Evolutionary conservation across 2,329 filamentous ascomycete genomes (phyloP).

Genomic region (Hansfordia pulvinata): DNA sequence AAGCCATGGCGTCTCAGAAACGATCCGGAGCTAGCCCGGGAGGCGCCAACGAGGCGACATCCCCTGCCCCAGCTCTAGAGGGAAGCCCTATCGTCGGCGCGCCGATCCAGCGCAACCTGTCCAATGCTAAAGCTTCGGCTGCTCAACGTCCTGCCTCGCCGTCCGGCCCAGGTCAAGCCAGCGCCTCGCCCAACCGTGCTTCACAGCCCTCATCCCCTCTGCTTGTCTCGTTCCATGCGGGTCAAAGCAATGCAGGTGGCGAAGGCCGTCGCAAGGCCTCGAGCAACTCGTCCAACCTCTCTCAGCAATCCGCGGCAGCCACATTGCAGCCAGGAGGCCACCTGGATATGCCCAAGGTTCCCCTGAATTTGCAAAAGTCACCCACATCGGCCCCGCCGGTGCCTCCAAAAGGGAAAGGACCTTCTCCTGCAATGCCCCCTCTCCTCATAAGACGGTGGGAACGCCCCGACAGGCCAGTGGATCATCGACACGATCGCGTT

Average conservation of each 20-base stretch:
- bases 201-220: constrained; percentile 75
- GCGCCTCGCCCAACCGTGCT: constrained; percentile 73
- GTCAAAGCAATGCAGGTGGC: constrained; percentile 63
- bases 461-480: constrained; percentile 49
- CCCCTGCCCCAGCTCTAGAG: constrained; percentile 60
- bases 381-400: constrained; percentile 39
- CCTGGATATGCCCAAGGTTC: constrained; percentile 57
- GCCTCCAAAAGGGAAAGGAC: constrained; percentile 40
- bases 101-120: constrained; percentile 69
- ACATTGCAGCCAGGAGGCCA: constrained; percentile 58
- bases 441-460: constrained; percentile 48
- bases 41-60: constrained; percentile 27
- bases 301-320: constrained; percentile 55
- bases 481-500: constrained; percentile 61
- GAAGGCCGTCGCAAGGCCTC: constrained; percentile 80
- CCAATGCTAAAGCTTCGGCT: constrained; percentile 55
- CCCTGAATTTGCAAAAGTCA: constrained; percentile 46
- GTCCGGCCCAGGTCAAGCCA: constrained; percentile 63
- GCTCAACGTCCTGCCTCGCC: constrained; percentile 74
- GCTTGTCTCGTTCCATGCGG: constrained; percentile 91
- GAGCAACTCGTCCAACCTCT: constrained; percentile 72
- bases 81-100: constrained; percentile 73
- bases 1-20: constrained; percentile 61
- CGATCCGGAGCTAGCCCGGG: constrained; percentile 34
- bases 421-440: constrained; percentile 33